Evolutionary conservation across 2,329 filamentous ascomycete genomes (phyloP).

Genomic region (Colletotrichum camelliae): DNA sequence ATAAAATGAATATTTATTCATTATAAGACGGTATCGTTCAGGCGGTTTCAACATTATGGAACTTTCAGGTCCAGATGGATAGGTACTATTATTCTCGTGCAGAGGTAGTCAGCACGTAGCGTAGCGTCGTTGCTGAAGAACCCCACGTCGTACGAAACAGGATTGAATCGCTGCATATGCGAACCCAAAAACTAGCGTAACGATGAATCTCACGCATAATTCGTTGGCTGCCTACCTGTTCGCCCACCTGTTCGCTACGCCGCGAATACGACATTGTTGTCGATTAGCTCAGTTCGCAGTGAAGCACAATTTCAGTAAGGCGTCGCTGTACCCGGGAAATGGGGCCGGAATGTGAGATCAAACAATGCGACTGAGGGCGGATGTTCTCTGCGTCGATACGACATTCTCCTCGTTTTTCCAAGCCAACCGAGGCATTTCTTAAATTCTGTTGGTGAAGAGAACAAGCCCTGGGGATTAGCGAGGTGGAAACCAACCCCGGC

Average conservation of each 20-base stretch:
- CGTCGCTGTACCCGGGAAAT: background rate
- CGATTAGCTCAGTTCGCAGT: background rate
- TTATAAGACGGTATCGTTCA: background rate
- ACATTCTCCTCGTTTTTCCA: background rate
- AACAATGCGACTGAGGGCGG: background rate
- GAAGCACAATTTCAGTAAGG: background rate
- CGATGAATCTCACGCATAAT: background rate
- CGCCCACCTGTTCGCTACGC: background rate
- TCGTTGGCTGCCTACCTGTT: background rate
- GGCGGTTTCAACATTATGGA: background rate
- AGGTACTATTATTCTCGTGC: background rate
- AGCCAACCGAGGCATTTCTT: background rate
- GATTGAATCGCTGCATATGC: background rate
- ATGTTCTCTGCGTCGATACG: background rate
- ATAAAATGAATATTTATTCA: background rate
- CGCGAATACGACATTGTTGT: background rate
- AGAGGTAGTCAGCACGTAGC: background rate
- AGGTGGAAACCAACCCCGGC: background rate
- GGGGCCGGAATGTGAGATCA: background rate
- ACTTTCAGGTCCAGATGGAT: background rate
- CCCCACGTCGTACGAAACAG: background rate
- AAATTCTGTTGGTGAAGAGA: background rate
- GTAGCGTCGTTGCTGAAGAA: background rate
- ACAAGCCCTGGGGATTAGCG: background rate
- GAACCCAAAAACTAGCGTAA: background rate